Percentiles rank a stretch among this genome's conserved stretches.
Evolutionary conservation across 2,329 filamentous ascomycete species (phyloP).

Genomic region (Cladophialophora bantiana): DNA sequence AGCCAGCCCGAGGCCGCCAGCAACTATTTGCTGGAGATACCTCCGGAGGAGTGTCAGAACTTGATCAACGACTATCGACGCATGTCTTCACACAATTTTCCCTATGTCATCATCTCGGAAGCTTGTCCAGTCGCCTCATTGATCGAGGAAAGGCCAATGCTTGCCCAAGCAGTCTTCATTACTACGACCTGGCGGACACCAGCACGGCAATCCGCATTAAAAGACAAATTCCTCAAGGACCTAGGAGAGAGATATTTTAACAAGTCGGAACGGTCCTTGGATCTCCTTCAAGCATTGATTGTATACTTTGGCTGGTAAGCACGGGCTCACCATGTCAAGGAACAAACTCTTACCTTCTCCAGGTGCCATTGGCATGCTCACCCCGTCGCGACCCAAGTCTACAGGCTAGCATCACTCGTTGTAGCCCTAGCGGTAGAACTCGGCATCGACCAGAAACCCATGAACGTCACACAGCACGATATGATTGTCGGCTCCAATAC

Average conservation of each 20-base stretch:
- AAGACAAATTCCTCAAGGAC: constrained; percentile 23
- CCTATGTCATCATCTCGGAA: constrained; percentile 30
- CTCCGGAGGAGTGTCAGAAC: constrained; percentile 26
- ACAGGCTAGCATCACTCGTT: constrained; percentile 58
- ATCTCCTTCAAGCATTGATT: constrained; percentile 29
- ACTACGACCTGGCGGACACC: constrained; percentile 27
- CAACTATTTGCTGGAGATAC: constrained; percentile 8
- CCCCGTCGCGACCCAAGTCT: constrained; percentile 21
- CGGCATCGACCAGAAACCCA: constrained; percentile 27
- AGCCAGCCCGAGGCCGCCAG: neutral
- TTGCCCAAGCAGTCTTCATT: constrained; percentile 27
- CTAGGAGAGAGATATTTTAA: constrained; percentile 24
- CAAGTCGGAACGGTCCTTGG: constrained; percentile 28
- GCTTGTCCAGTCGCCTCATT: constrained; percentile 19
- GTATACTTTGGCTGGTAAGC: constrained; percentile 32
- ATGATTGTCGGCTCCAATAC: constrained; percentile 21
- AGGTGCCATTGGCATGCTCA: constrained; percentile 30
- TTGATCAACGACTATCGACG: constrained; percentile 28
- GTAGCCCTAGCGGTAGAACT: constrained; percentile 50
- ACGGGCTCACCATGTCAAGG: neutral
- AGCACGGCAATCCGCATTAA: constrained; percentile 16
- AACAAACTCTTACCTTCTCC: neutral
- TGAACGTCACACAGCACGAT: constrained; percentile 30
- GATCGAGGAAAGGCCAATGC: constrained; percentile 29
- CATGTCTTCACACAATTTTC: constrained; percentile 21